phyloP scores from a whole-genome alignment of 2,329 filamentous ascomycete species.

The Penicillium frequentans region DNA sequence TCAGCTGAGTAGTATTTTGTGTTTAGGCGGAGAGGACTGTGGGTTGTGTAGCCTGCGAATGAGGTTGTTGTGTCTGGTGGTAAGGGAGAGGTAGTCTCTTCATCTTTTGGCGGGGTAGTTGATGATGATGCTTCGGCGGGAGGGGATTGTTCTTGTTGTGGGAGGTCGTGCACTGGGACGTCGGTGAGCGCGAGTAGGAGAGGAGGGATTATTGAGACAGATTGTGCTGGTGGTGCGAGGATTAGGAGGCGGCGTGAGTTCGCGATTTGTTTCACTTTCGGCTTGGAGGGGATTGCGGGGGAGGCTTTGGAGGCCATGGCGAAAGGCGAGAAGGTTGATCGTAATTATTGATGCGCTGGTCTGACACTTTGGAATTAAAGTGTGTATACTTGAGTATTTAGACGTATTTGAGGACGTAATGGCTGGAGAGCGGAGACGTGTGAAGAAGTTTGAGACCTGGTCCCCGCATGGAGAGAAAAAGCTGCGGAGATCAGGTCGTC shows the following conservation, averaged over 20 bases:
- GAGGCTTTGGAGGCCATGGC: constrained; percentile 14
- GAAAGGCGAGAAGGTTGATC: neutral
- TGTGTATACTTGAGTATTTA: neutral
- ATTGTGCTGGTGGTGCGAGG: constrained; percentile 38
- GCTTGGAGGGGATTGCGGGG: constrained; percentile 9
- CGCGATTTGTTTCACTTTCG: constrained; percentile 26
- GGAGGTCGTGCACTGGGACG: constrained; percentile 24
- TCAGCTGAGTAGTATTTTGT: constrained; percentile 48
- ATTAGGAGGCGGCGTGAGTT: constrained; percentile 45
- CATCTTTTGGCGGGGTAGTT: constrained; percentile 1
- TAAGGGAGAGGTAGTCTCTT: neutral
- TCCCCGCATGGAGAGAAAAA: constrained; percentile 16
- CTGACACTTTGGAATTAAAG: neutral
- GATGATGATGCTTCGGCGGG: neutral
- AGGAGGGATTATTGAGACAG: constrained; percentile 35
- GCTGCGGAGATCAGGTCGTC: constrained; percentile 11
- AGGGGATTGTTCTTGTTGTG: constrained; percentile 12
- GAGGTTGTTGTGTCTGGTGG: constrained; percentile 15
- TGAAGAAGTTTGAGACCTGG: neutral
- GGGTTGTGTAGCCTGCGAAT: constrained; percentile 49
- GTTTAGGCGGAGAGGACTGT: constrained; percentile 40
- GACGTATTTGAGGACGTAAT: neutral
- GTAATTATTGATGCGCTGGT: neutral
- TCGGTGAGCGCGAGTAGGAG: constrained; percentile 40
- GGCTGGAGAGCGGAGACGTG: neutral